Conservation (phyloP, 208 protist genomes). For the Acanthamoeba sp. region DNA sequence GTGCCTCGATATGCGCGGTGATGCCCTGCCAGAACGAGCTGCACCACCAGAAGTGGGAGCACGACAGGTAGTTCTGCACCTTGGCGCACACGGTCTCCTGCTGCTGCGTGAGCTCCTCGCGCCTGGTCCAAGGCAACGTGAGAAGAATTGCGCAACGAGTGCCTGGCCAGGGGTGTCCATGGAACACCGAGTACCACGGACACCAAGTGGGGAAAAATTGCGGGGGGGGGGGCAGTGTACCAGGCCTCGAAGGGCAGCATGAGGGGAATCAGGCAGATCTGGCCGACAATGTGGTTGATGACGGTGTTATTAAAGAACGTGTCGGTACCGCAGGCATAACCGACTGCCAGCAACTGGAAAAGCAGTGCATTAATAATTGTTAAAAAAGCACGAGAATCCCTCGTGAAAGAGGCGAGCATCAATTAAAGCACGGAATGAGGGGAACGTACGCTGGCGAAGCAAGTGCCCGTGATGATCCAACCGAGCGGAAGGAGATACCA, state of each 20-base stretch:
- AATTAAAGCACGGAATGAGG: constrained; percentile 13
- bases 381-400: too few relatives aligned
- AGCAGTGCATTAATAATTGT: too few relatives aligned
- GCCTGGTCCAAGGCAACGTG: constrained; percentile 15
- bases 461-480: constrained; percentile 82
- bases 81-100: constrained; percentile 68
- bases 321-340: constrained; percentile 78
- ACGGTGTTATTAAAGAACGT: constrained; percentile 79
- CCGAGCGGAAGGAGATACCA: constrained; percentile 80
- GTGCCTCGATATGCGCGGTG: constrained; percentile 74
- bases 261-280: constrained; percentile 63
- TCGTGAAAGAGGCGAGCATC: too few relatives aligned
- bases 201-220: not conserved
- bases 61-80: constrained; percentile 55
- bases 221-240: not conserved
- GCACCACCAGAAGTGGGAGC: constrained; percentile 68
- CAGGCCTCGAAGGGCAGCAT: constrained; percentile 70
- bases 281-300: constrained; percentile 71
- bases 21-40: constrained; percentile 73
- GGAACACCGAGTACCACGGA: not conserved
- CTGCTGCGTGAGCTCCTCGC: constrained; percentile 68
- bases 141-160: constrained; percentile 29
- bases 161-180: not conserved
- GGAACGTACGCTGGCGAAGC: constrained; percentile 66
- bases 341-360: constrained; percentile 79